These are phyloP conservation scores for Massariosphaeria phaeospora DNA, from an alignment of 495 filamentous ascomycete species.

Conservation along the genomic window DNA sequence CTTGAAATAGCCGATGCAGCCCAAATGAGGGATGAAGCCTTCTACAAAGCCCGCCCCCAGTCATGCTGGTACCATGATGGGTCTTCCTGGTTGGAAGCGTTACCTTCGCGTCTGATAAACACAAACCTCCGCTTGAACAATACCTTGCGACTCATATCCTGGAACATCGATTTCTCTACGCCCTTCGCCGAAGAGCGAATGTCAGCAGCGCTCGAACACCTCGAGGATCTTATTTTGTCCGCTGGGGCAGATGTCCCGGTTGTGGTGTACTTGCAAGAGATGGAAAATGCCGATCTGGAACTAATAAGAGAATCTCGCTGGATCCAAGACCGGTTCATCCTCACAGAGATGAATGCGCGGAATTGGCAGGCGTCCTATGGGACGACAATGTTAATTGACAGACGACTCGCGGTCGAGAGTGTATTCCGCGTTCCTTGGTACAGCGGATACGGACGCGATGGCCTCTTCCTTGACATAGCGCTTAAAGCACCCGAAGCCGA, in stretches of 20 bases:
- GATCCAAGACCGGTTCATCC: constrained; percentile 44
- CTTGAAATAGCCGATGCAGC: not conserved
- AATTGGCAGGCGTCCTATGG: constrained; percentile 44
- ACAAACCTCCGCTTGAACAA: not conserved
- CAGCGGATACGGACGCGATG: constrained; percentile 49
- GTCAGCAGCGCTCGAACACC: constrained; percentile 43
- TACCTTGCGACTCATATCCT: constrained; percentile 35
- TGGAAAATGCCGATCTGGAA: constrained; percentile 41
- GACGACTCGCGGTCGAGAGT: constrained; percentile 37
- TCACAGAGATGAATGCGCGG: constrained; percentile 44
- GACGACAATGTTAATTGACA: constrained; percentile 50
- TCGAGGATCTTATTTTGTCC: constrained; percentile 33
- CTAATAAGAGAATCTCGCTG: constrained; percentile 42
- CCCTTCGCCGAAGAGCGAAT: constrained; percentile 42
- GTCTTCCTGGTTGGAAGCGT: constrained; percentile 9
- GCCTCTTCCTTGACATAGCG: constrained; percentile 48
- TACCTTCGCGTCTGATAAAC: not conserved
- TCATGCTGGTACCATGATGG: constrained; percentile 19
- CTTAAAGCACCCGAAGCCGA: not conserved
- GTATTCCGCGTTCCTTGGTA: constrained; percentile 48
- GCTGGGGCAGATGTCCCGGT: constrained; percentile 21
- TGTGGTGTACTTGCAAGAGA: constrained; percentile 53
- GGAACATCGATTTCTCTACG: constrained; percentile 53
- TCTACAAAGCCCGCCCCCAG: constrained; percentile 27
- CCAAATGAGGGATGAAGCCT: not conserved